Evolutionary conservation across 1,284 basidiomycete species (phyloP).

Genomic region (Cerioporus squamosus): DNA sequence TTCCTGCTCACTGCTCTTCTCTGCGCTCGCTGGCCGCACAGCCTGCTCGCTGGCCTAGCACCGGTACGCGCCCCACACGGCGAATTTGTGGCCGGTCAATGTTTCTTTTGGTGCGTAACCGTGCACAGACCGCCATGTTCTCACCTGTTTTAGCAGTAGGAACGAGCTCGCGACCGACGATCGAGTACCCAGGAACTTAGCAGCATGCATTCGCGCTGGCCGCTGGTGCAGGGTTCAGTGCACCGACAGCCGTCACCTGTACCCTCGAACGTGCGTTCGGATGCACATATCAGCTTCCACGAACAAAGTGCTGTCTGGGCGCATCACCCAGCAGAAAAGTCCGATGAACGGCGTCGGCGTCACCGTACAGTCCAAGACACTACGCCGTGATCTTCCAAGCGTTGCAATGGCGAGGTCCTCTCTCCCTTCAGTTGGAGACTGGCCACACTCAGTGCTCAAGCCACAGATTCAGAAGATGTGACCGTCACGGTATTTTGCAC

Average conservation of each 20-base stretch:
- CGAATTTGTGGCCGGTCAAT: background rate
- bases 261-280: slow-evolving; percentile 10
- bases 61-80: background rate
- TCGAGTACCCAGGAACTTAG: background rate
- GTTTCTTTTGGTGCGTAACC: background rate
- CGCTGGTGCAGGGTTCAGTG: background rate
- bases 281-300: background rate
- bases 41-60: background rate
- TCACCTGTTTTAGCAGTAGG: background rate
- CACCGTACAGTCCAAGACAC: background rate
- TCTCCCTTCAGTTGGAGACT: background rate
- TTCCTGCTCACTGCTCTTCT: background rate
- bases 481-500: background rate
- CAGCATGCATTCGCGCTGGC: background rate
- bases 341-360: slow-evolving; percentile 8
- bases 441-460: too few species aligned
- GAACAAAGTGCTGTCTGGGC: background rate
- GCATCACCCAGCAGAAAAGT: slow-evolving; percentile 1
- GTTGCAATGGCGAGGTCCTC: background rate
- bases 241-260: background rate
- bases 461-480: too few species aligned
- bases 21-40: background rate
- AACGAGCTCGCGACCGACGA: background rate
- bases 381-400: background rate
- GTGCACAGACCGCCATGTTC: background rate